Evolutionary conservation across 1,284 basidiomycete genomes (phyloP).

Genomic region (Leccinum subrobustum): DNA sequence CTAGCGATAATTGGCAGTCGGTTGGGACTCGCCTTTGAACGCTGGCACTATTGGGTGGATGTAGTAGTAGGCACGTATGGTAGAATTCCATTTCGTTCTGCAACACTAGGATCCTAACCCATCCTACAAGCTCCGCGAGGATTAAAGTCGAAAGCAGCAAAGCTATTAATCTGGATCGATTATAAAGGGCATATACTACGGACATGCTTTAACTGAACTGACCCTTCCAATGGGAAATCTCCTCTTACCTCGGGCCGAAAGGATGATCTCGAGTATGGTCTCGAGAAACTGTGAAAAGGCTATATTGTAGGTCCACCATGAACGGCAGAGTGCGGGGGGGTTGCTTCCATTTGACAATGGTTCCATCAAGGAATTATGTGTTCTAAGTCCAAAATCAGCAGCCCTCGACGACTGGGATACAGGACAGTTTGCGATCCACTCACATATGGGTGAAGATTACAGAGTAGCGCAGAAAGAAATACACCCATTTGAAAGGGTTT

Average conservation of each 20-base stretch:
- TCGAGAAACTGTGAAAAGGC: slow-evolving; percentile 9
- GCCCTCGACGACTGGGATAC: not conserved
- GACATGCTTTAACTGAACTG: not conserved
- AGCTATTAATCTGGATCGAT: slow-evolving; percentile 18
- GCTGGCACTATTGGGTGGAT: not conserved
- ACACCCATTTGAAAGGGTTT: slow-evolving; percentile 23
- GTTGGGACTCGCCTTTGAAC: slow-evolving; percentile 12
- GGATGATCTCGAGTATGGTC: slow-evolving; percentile 19
- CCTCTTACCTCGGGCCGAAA: slow-evolving; percentile 21
- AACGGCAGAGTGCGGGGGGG: slow-evolving; percentile 9
- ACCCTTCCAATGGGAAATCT: not conserved
- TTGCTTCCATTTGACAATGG: slow-evolving; percentile 15
- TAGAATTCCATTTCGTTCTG: not conserved
- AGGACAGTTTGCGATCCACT: slow-evolving; percentile 1
- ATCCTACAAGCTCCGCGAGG: slow-evolving; percentile 9
- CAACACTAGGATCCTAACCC: slow-evolving; percentile 7
- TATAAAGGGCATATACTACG: slow-evolving; percentile 24
- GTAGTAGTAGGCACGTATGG: slow-evolving; percentile 15
- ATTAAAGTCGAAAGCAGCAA: slow-evolving; percentile 16
- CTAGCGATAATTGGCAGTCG: not conserved
- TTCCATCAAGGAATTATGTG: slow-evolving; percentile 13
- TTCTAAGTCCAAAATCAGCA: slow-evolving; percentile 7
- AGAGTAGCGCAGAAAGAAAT: slow-evolving; percentile 24
- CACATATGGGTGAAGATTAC: slow-evolving; percentile 16
- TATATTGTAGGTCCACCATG: slow-evolving; percentile 16